Evolutionary conservation across 495 filamentous ascomycete genomes (phyloP).

Genomic region (Lasiosphaeria ovina): DNA sequence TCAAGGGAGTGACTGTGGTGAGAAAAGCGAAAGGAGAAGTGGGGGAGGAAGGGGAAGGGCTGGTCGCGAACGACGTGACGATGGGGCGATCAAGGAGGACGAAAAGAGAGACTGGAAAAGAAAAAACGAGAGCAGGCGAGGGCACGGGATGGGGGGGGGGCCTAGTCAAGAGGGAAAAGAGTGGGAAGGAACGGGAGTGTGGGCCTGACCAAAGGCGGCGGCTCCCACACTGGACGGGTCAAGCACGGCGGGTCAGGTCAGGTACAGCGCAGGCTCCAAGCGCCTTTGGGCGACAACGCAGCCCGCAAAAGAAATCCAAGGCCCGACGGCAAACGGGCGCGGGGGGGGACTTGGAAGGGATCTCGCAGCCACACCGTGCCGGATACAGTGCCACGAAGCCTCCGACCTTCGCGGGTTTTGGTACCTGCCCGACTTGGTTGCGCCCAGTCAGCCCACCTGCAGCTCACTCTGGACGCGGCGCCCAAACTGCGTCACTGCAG

Average conservation of each 20-base stretch:
- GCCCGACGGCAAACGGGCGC: background rate
- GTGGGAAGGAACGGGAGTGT: conserved; percentile 25
- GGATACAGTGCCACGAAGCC: background rate
- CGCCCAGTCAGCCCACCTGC: conserved; percentile 17
- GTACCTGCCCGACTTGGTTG: conserved; percentile 18
- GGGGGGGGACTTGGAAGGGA: background rate
- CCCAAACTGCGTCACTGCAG: background rate
- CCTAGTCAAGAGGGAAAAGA: conserved; percentile 31
- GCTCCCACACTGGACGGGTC: conserved; percentile 26
- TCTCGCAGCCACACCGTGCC: conserved; percentile 14
- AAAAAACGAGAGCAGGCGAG: conserved; percentile 29
- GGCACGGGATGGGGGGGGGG: conserved; percentile 31
- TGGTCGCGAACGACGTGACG: conserved; percentile 32
- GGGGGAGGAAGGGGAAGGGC: conserved; percentile 29
- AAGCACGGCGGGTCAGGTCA: conserved; percentile 7
- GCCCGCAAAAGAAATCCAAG: conserved; percentile 4
- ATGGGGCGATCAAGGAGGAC: conserved; percentile 33
- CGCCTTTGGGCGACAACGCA: conserved; percentile 1
- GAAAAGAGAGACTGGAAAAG: conserved; percentile 34
- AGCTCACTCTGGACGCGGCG: conserved; percentile 3
- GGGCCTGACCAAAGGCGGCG: conserved; percentile 17
- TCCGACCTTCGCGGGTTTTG: background rate
- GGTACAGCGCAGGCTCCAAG: conserved; percentile 3
- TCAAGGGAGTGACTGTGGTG: conserved; percentile 45
- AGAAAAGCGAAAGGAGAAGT: conserved; percentile 38